Conservation (phyloP, 1,284 basidiomycete genomes). For the Phylloboletellus chloephorus region DNA sequence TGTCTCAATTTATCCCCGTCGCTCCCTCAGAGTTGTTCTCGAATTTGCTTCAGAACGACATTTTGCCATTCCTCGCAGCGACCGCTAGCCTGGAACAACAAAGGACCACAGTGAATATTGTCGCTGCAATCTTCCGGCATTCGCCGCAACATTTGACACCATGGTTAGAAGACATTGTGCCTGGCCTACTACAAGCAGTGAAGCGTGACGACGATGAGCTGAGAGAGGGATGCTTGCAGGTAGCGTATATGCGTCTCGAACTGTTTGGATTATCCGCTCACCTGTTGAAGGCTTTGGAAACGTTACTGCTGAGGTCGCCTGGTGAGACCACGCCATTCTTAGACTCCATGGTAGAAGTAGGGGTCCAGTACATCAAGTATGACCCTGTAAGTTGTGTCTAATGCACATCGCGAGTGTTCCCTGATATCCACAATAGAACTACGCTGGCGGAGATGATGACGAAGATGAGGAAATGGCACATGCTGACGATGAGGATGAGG, state of each 20-base stretch:
- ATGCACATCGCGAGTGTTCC: background rate
- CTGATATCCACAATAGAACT: constrained; percentile 57
- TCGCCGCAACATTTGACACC: constrained; percentile 63
- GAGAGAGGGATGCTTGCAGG: constrained; percentile 73
- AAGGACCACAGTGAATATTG: constrained; percentile 73
- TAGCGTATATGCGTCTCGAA: constrained; percentile 24
- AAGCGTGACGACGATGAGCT: constrained; percentile 76
- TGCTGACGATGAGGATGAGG: constrained; percentile 74
- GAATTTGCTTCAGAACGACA: constrained; percentile 48
- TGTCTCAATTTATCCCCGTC: constrained; percentile 76
- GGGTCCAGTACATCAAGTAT: constrained; percentile 80
- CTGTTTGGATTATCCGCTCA: constrained; percentile 5
- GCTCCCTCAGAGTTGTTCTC: constrained; percentile 54
- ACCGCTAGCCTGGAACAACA: constrained; percentile 58
- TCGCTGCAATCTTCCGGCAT: constrained; percentile 73
- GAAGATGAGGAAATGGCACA: constrained; percentile 84
- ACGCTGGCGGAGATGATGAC: constrained; percentile 71
- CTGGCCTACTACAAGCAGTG: constrained; percentile 62
- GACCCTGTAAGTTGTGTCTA: constrained; percentile 69
- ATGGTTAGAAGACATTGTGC: constrained; percentile 55
- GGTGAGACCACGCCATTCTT: constrained; percentile 76
- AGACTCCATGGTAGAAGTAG: constrained; percentile 60
- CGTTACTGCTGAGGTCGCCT: constrained; percentile 78
- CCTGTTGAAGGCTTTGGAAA: constrained; percentile 62
- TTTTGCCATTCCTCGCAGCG: constrained; percentile 57